Evolutionary conservation across 2,329 filamentous ascomycete species (phyloP).

Genomic region (Aureobasidium subglaciale): DNA sequence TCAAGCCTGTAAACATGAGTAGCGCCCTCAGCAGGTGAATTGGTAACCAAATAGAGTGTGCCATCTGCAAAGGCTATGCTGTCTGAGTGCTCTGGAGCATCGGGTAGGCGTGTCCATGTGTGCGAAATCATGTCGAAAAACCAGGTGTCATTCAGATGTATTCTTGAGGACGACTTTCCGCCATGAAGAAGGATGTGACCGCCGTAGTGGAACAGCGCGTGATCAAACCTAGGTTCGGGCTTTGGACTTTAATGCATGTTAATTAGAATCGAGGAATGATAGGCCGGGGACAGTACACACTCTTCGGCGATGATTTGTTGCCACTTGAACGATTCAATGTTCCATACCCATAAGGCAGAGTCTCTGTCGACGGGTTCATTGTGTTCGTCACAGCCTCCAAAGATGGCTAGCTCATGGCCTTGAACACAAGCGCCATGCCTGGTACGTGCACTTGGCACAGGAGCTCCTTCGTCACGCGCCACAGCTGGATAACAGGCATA

Average conservation of each 20-base stretch:
- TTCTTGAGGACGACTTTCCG: conserved; percentile 62
- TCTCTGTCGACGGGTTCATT: conserved; percentile 30
- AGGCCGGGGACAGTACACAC: not conserved
- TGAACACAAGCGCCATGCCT: conserved; percentile 36
- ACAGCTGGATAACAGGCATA: conserved; percentile 38
- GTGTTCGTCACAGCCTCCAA: conserved; percentile 31
- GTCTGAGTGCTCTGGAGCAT: conserved; percentile 24
- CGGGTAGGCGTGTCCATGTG: conserved; percentile 57
- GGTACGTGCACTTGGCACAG: conserved; percentile 30
- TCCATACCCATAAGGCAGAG: conserved; percentile 36
- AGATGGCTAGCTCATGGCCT: conserved; percentile 33
- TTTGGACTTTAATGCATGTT: conserved; percentile 21
- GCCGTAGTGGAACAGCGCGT: conserved; percentile 54
- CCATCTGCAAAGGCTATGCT: conserved; percentile 33
- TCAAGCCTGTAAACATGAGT: conserved; percentile 23
- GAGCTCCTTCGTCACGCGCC: conserved; percentile 25
- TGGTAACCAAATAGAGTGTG: conserved; percentile 35
- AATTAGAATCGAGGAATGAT: not conserved
- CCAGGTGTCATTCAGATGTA: conserved; percentile 66
- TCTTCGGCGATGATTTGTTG: not conserved
- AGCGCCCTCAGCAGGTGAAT: conserved; percentile 19
- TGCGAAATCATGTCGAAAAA: conserved; percentile 60
- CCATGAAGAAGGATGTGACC: conserved; percentile 68
- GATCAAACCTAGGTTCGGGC: conserved; percentile 24
- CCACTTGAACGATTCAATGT: conserved; percentile 20